These are phyloP conservation scores for Orychophragmus violaceus DNA, from an alignment of 345 rosid genomes.

Conservation along the genomic window DNA sequence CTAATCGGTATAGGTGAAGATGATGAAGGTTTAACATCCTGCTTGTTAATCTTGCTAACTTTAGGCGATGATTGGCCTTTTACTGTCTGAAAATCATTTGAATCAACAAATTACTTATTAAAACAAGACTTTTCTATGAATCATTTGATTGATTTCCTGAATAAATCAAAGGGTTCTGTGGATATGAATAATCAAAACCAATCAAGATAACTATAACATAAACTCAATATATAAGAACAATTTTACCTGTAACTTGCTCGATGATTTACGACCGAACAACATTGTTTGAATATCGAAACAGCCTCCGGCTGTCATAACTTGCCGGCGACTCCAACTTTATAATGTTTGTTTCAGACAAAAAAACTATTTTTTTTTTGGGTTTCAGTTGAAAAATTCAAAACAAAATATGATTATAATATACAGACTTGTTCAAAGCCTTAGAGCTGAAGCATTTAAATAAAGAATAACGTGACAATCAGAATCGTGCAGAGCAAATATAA, in stretches of 20 bases:
- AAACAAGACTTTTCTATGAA: background rate
- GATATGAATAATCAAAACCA: constrained; percentile 3
- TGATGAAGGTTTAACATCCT: constrained; percentile 20
- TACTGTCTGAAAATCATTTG: constrained; percentile 27
- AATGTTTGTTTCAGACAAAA: constrained; percentile 12
- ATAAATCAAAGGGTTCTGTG: background rate
- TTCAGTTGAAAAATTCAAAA: constrained; percentile 20
- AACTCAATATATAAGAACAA: background rate
- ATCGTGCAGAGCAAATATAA: constrained; percentile 20
- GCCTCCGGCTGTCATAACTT: constrained; percentile 33
- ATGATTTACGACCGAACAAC: constrained; percentile 38
- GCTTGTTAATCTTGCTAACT: constrained; percentile 32
- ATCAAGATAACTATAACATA: background rate
- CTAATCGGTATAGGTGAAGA: constrained; percentile 24
- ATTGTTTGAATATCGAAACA: constrained; percentile 41
- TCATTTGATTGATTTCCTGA: background rate
- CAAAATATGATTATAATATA: constrained; percentile 3
- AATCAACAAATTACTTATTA: no score
- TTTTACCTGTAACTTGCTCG: constrained; percentile 40
- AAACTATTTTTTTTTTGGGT: background rate
- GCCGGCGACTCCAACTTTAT: constrained; percentile 22
- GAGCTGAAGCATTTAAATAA: constrained; percentile 4
- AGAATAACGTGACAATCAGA: constrained; percentile 14
- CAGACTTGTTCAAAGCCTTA: constrained; percentile 25
- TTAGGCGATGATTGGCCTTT: constrained; percentile 28